These are phyloP conservation scores for Vitis amurensis DNA, from an alignment of 164 flowering plant species.

Conservation along the genomic window DNA sequence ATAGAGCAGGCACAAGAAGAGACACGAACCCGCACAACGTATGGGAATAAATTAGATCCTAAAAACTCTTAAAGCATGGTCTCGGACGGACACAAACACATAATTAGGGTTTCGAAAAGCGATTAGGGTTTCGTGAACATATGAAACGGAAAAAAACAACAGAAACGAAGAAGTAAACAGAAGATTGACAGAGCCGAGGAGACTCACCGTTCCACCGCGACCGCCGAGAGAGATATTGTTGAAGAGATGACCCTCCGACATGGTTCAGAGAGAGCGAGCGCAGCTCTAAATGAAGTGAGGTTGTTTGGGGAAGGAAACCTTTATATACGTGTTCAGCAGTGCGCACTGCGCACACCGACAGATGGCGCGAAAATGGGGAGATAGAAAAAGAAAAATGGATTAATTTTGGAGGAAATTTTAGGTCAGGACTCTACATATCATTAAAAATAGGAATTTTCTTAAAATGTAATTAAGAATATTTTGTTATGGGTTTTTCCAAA, in stretches of 20 bases:
- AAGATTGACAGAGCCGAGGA: slow-evolving; percentile 5
- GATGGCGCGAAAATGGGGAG: slow-evolving; percentile 1
- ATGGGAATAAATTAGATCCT: too few species aligned
- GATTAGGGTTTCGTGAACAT: slow-evolving; percentile 8
- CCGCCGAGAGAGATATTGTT: slow-evolving; percentile 82
- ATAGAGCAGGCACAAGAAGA: too few species aligned
- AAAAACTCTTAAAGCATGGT: too few species aligned
- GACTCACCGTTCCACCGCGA: slow-evolving; percentile 83
- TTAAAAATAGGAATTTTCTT: too few species aligned
- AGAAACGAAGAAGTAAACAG: neutral
- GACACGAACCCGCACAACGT: too few species aligned
- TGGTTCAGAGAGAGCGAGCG: slow-evolving; percentile 18
- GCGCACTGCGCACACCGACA: neutral
- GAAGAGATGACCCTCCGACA: slow-evolving; percentile 85
- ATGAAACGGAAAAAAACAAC: neutral
- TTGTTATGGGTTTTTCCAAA: too few species aligned
- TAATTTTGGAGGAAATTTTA: too few species aligned
- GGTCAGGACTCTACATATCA: too few species aligned
- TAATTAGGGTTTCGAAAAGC: slow-evolving; percentile 9
- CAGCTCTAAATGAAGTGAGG: neutral
- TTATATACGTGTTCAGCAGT: neutral
- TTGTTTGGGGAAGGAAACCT: too few species aligned
- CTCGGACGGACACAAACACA: neutral
- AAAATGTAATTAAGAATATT: too few species aligned
- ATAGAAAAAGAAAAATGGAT: too few species aligned